A percentile compares a stretch with the other conserved stretches of the same genome.
phyloP scores from a whole-genome alignment of 768 basidiomycete species.

The Mrakia hoshinonis region DNA sequence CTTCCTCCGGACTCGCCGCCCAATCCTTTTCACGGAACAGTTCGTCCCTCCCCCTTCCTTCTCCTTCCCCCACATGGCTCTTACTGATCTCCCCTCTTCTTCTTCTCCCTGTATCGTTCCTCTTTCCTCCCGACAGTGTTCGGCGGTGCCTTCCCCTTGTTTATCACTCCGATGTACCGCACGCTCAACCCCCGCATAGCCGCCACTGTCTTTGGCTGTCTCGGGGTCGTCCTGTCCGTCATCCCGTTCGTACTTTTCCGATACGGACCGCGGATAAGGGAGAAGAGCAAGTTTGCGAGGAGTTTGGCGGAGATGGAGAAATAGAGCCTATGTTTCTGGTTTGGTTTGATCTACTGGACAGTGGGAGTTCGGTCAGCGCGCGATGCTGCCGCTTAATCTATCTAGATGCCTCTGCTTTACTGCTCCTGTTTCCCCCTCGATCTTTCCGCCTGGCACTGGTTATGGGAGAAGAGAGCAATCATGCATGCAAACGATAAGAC shows the following conservation, averaged over 20 bases:
- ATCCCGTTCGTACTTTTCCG: slow-evolving; percentile 44
- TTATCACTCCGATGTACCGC: slow-evolving; percentile 53
- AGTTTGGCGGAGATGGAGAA: neutral
- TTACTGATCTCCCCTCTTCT: slow-evolving; percentile 51
- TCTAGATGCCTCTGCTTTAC: too few species aligned
- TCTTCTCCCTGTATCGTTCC: slow-evolving; percentile 59
- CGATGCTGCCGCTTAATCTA: too few species aligned
- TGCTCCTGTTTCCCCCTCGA: too few species aligned
- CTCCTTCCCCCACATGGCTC: slow-evolving; percentile 53
- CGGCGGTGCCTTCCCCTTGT: slow-evolving; percentile 52
- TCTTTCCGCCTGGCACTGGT: too few species aligned
- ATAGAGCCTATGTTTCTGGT: neutral
- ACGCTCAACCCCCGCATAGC: slow-evolving; percentile 54
- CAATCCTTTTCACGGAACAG: slow-evolving; percentile 52
- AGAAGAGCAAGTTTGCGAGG: slow-evolving; percentile 4
- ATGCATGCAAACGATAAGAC: too few species aligned
- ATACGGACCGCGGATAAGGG: slow-evolving; percentile 39
- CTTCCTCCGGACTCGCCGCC: slow-evolving; percentile 60
- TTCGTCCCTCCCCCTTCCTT: slow-evolving; percentile 60
- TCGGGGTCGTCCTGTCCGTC: slow-evolving; percentile 52
- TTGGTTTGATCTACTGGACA: too few species aligned
- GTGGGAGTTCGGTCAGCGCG: too few species aligned
- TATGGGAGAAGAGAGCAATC: too few species aligned
- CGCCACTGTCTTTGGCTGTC: slow-evolving; percentile 38
- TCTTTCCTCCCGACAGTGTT: slow-evolving; percentile 49